These are phyloP conservation scores for Saccharomycopsis sp. DNA, from an alignment of 805 yeast genomes.

Conservation along the genomic window DNA sequence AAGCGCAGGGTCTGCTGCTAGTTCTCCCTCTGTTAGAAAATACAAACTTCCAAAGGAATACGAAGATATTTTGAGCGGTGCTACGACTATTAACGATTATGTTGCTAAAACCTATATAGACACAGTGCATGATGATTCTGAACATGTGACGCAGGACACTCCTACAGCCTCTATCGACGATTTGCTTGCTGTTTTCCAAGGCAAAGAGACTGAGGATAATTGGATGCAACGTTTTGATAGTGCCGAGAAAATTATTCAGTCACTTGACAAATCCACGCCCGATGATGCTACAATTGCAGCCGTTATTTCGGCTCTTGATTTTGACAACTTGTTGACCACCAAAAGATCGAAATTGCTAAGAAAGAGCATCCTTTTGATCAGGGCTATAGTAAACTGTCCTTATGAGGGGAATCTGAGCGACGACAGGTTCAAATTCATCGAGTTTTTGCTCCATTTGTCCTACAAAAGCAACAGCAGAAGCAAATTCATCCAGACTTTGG, in stretches of 20 bases:
- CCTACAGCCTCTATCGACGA: neutral
- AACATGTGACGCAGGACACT: neutral
- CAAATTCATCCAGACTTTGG: neutral
- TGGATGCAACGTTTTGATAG: neutral
- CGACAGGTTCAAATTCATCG: neutral
- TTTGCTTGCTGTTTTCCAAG: neutral
- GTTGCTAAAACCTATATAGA: neutral
- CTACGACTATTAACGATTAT: neutral
- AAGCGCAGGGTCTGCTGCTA: neutral
- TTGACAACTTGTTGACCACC: neutral
- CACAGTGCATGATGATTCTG: neutral
- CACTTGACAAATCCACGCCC: neutral
- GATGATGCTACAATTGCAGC: neutral
- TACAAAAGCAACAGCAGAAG: conserved; percentile 2
- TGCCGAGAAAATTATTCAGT: neutral
- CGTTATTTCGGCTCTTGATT: neutral
- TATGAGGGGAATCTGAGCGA: too few species aligned
- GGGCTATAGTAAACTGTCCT: neutral
- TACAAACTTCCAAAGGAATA: neutral
- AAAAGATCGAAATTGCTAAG: neutral
- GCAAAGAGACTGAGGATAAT: neutral
- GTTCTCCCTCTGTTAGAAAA: neutral
- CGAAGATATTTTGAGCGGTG: neutral
- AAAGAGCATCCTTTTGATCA: neutral
- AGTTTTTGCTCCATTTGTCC: neutral